Conservation (phyloP, 2,329 filamentous ascomycete genomes). For the Diplocarpon mali region DNA sequence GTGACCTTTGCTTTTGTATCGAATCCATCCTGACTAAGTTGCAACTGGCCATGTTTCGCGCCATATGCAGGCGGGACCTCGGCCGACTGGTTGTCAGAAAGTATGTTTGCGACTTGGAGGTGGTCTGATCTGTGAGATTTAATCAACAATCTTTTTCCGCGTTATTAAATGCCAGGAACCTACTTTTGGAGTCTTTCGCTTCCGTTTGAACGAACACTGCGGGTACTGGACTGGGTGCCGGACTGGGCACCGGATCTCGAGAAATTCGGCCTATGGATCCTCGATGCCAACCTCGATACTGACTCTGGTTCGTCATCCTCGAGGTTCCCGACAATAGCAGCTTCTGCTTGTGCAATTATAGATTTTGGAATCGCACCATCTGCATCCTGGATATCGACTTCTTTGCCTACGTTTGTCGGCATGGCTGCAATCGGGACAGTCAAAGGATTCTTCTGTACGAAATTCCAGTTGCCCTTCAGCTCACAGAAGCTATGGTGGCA, state of each 20-base stretch:
- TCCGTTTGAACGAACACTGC: not conserved
- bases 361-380: slow-evolving; percentile 15
- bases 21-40: slow-evolving; percentile 51
- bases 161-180: not conserved
- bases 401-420: slow-evolving; percentile 6
- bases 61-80: slow-evolving; percentile 46
- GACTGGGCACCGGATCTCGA: slow-evolving; percentile 7
- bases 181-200: slow-evolving; percentile 4
- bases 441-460: not conserved
- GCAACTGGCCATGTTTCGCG: slow-evolving; percentile 42
- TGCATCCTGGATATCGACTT: not conserved
- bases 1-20: slow-evolving; percentile 49
- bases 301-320: slow-evolving; percentile 9
- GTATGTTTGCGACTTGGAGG: slow-evolving; percentile 15
- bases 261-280: slow-evolving; percentile 7
- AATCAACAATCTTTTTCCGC: slow-evolving; percentile 3
- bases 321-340: slow-evolving; percentile 23
- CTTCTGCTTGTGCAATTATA: slow-evolving; percentile 26
- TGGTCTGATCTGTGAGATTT: slow-evolving; percentile 8
- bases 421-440: slow-evolving; percentile 1
- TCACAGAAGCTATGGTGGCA: too few relatives aligned
- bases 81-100: slow-evolving; percentile 5
- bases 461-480: not conserved
- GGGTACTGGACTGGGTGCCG: slow-evolving; percentile 3
- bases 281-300: slow-evolving; percentile 5